Evolutionary conservation across 2,329 filamentous ascomycete species (phyloP), one percentile per base, ranked within the genome.

Genomic region (Aspergillus sp.): DNA sequence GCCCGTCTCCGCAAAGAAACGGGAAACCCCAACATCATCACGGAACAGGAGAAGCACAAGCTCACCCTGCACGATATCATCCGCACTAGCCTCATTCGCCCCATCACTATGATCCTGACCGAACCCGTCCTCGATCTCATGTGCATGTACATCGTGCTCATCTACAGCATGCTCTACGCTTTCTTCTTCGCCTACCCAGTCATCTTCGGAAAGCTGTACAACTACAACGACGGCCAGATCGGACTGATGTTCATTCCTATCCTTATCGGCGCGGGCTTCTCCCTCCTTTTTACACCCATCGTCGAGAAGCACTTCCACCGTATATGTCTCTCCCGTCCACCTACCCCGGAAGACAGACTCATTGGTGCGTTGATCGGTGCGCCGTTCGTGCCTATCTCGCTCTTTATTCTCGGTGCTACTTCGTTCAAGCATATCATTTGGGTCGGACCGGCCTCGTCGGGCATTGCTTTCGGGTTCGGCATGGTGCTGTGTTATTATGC

Each of bases 401-500:
- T 87, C 2, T 88, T 87, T 75, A 83, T 87, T 58, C 86, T 87
- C 64, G 85, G 84, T 0, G 87, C 84, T 80, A 83, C 84, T 0
- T 89, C 87, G 0, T 91, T 88, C 74, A 69, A 70, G n/a, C 62
- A 76, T 7, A 76, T 82, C 7, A 81, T 76, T 50, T 86, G 84
- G 83, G 80, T 85, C 27, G 81, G 76, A 0, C 83, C 85, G 0
- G 78, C 81, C 19, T 78, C 86, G 10, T 85, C 84, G 0, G 89
- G 88, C 8, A 83, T 88, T 69, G 83, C 85, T 6, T 86, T 91
- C 51, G 88, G 88, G n/a, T 91, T 90, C 68, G 89, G 89, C 62
- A 90, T 91, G 81, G 90, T 91, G 72, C 90, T 91, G 78, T 82
- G 91, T 23, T 91, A 91, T 82, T 91, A 91, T 77, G 80, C 87